These are phyloP conservation scores for Trichoderma afroharzianum DNA, from an alignment of 2,329 filamentous ascomycete species.

Conservation along the genomic window DNA sequence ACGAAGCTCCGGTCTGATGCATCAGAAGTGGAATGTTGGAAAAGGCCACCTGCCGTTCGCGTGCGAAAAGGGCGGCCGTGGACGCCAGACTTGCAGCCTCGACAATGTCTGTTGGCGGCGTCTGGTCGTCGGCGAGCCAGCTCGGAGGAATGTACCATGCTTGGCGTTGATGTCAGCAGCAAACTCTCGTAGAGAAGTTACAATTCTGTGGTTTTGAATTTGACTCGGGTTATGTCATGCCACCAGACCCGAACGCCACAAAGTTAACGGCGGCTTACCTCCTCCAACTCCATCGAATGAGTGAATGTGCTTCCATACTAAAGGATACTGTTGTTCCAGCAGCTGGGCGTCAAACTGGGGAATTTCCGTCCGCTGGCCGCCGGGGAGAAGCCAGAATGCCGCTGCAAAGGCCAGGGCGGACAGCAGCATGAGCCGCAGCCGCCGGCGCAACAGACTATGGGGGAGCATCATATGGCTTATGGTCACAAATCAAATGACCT, in stretches of 20 bases:
- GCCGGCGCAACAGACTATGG: not conserved
- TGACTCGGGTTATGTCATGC: not conserved
- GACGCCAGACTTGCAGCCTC: slow-evolving; percentile 23
- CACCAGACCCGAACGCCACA: not conserved
- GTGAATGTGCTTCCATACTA: slow-evolving; percentile 23
- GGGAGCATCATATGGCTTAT: not conserved
- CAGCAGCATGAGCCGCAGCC: not conserved
- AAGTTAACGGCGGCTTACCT: slow-evolving; percentile 18
- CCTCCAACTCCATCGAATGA: slow-evolving; percentile 20
- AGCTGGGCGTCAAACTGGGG: not conserved
- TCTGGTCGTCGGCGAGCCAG: slow-evolving; percentile 19
- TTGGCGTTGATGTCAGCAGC: not conserved
- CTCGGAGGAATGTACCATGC: slow-evolving; percentile 25
- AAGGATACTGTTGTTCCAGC: slow-evolving; percentile 17
- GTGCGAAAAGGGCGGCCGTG: slow-evolving; percentile 16
- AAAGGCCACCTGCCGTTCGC: slow-evolving; percentile 20
- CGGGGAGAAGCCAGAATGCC: not conserved
- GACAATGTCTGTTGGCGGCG: slow-evolving; percentile 21
- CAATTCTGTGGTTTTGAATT: not conserved
- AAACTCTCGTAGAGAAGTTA: not conserved
- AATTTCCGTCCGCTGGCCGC: not conserved
- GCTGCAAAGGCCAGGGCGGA: not conserved
- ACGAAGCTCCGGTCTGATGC: slow-evolving; percentile 24
- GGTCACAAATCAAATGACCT: not conserved
- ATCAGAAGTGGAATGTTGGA: slow-evolving; percentile 27